Percentiles rank a stretch among this genome's conserved stretches.
Evolutionary conservation across 352 stramenopile species (phyloP).

Genomic region (Phytophthora multivora): DNA sequence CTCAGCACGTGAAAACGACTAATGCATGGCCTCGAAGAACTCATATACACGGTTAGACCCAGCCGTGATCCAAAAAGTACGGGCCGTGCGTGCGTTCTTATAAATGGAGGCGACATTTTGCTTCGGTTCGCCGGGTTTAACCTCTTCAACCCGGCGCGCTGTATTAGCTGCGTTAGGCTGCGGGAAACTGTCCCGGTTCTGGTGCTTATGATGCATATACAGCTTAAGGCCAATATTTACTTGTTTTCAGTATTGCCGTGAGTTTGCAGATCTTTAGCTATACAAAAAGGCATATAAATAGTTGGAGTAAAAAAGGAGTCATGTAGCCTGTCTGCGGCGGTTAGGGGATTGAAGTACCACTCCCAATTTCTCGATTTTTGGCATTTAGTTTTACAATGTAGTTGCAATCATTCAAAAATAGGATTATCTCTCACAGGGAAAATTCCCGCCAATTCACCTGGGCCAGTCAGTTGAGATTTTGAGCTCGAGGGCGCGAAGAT

Average conservation of each 20-base stretch:
- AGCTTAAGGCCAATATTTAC: constrained; percentile 1
- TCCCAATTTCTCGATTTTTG: constrained; percentile 2
- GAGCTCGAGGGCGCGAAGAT: not conserved
- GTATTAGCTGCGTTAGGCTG: constrained; percentile 1
- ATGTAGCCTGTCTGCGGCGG: not conserved
- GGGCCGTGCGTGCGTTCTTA: too few species aligned
- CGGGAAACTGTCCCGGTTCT: not conserved
- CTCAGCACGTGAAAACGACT: too few species aligned
- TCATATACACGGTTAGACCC: too few species aligned
- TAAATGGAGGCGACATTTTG: too few species aligned
- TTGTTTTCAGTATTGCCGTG: constrained; percentile 1
- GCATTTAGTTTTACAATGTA: not conserved
- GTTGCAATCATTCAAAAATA: constrained; percentile 1
- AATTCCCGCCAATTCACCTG: not conserved
- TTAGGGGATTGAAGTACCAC: not conserved
- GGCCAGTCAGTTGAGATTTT: constrained; percentile 3
- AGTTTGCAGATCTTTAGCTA: too few species aligned
- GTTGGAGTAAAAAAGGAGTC: too few species aligned
- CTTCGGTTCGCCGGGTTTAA: too few species aligned
- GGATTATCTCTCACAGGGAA: not conserved
- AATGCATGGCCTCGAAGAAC: too few species aligned
- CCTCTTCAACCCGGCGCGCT: not conserved
- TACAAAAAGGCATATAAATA: not conserved
- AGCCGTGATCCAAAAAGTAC: too few species aligned
- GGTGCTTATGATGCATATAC: constrained; percentile 11